Evolutionary conservation across 176 grass and related monocot species (phyloP), one percentile per base, ranked within the genome.

Genomic region (Lolium perenne): DNA sequence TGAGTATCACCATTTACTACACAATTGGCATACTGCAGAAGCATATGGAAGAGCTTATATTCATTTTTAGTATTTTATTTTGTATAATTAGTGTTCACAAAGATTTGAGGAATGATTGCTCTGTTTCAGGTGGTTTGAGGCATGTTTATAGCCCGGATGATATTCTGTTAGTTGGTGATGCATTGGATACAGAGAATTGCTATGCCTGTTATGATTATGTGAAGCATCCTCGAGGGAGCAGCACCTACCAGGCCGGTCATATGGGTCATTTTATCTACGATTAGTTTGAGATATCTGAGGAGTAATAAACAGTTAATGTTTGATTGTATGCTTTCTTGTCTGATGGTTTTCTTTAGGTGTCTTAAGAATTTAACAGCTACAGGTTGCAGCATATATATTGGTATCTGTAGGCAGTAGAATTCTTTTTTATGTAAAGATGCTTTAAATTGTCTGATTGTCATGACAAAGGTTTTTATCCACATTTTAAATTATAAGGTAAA

Each of bases 51-150:
- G 4, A 64, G 61, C 61, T 64, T 29, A 64, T 29, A 64, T 64
- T 64, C 23, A 32, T 29, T 64, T 3, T 15, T n/a, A 64, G 61
- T 64, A 64, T 29, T 64, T 64, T 64, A 9, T 64, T 64, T 64
- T 32, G 61, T 26, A 29, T 23, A 26, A 26, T 64, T 14, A 6
- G 25, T 29, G 10, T 13, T 25, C 11, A 23, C 21, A 61, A 61
- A 61, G 20, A 61, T 61, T 11, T 65, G 62, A 65, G 62, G 4
- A 65, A 65, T 32, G 62, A 16, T 35, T 32, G 25, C 6, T 32
- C 62, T 65, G 62, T 65, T 65, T 35, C 62, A 65, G 62, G 62
- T 5, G 62, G 23, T 32, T 32, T 65, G 62, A 65, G 62, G 62
- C 25, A 32, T 65, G 13, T 65, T 35, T 65, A 26, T 32, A 26